Evolutionary conservation across 2,329 filamentous ascomycete genomes (phyloP).

Genomic region (Sarocladium strictum): DNA sequence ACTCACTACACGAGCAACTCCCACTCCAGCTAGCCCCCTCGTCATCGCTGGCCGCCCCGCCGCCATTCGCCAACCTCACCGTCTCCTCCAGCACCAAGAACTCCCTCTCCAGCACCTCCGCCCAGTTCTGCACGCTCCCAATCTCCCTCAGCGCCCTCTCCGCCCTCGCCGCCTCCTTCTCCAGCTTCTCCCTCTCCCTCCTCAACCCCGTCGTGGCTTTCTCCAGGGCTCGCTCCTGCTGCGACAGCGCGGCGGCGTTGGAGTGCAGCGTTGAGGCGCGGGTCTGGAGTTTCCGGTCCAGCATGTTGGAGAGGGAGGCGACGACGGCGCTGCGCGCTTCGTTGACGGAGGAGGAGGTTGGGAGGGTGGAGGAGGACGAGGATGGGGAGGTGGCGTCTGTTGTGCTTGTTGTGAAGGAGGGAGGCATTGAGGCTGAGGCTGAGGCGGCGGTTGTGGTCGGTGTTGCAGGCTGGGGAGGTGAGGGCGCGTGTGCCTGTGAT

Average conservation of each 20-base stretch:
- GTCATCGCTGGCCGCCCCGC: too few relatives aligned
- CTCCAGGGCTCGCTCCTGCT: slow-evolving; percentile 61
- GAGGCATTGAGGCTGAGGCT: slow-evolving; percentile 5
- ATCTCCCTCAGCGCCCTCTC: slow-evolving; percentile 67
- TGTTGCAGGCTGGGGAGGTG: background rate
- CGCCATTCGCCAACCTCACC: slow-evolving; percentile 44
- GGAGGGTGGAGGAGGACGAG: slow-evolving; percentile 29
- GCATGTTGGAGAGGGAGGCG: slow-evolving; percentile 60
- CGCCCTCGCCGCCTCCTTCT: slow-evolving; percentile 56
- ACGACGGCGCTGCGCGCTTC: slow-evolving; percentile 55
- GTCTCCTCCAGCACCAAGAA: slow-evolving; percentile 62
- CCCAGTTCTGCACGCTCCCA: slow-evolving; percentile 81
- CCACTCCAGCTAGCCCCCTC: slow-evolving; percentile 16
- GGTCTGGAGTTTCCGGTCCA: slow-evolving; percentile 62
- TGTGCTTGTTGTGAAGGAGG: background rate
- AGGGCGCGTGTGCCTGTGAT: background rate
- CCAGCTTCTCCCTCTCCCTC: slow-evolving; percentile 60
- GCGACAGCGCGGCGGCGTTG: slow-evolving; percentile 58
- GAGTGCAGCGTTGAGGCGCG: slow-evolving; percentile 64
- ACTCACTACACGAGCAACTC: slow-evolving; percentile 30
- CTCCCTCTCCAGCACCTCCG: slow-evolving; percentile 69
- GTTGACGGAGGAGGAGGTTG: slow-evolving; percentile 39
- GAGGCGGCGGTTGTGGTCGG: slow-evolving; percentile 6
- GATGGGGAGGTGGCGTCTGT: slow-evolving; percentile 16
- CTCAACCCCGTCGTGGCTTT: slow-evolving; percentile 54